These are phyloP conservation scores for Papiliotrema laurentii DNA, from an alignment of 1,284 basidiomycete species.

Conservation along the genomic window DNA sequence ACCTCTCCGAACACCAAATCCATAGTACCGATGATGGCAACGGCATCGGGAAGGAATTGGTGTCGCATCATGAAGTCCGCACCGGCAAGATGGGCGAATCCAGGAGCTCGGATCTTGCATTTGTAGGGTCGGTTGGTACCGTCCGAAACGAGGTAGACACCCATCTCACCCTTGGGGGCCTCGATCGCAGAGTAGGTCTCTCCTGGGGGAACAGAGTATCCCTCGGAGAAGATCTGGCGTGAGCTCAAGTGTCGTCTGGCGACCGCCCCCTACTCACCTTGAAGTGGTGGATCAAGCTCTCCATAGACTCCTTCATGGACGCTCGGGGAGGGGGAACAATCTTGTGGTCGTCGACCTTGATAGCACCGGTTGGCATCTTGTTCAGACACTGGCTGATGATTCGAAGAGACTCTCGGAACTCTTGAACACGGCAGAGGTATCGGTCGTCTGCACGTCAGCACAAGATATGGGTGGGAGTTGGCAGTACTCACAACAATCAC, in stretches of 20 bases:
- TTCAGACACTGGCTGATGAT: conserved; percentile 94
- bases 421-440: conserved; percentile 95
- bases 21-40: conserved; percentile 93
- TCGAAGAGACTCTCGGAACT: conserved; percentile 89
- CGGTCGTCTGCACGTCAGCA: conserved; percentile 43
- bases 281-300: conserved; percentile 96
- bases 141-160: conserved; percentile 89
- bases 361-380: conserved; percentile 90
- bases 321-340: conserved; percentile 94
- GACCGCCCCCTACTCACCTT: conserved; percentile 56
- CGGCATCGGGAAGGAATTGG: conserved; percentile 86
- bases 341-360: conserved; percentile 98
- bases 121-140: conserved; percentile 88
- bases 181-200: conserved; percentile 98
- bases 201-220: conserved; percentile 93
- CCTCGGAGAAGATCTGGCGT: conserved; percentile 81
- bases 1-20: conserved; percentile 72
- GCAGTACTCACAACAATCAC: conserved; percentile 70
- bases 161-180: conserved; percentile 99
- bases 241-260: background rate
- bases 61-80: conserved; percentile 82
- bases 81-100: conserved; percentile 87
- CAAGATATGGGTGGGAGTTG: too few species aligned
- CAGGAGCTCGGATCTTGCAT: conserved; percentile 90
- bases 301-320: conserved; percentile 99